Base-by-base conservation (phyloP, 371 early-diverging fungal species). In the Conidiobolus incongruus region DNA sequence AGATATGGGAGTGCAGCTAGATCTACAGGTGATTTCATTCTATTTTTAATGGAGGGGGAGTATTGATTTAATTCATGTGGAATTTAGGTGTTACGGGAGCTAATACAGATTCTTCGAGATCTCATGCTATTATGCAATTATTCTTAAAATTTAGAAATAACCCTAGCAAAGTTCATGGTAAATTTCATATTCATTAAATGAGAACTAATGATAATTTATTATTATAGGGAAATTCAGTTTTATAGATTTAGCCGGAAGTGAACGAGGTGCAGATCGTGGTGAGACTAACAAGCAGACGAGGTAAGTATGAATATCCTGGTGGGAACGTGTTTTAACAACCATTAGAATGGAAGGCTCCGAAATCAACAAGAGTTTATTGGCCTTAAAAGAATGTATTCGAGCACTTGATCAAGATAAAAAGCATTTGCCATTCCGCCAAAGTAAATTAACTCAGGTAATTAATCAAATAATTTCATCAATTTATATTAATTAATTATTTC, bases 171-270 rank as follows among this genome's bases (percentile, higher is more conserved):
- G 63, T 75, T 45, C 40, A 45, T 40, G 49, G 46, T 45, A 40
- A 19, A 34, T 38, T 12, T 12, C 17, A 16, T 44, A 19, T 2
- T 21, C 20, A n/a, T n/a, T n/a, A n/a, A n/a, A n/a, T n/a, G n/a
- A n/a, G n/a, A 39, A 13, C 33, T 40, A 20, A 11, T 24, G 11
- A 26, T 11, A 20, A 24, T 32, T 1, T 21, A 26, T 51, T 15
- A 33, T 42, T 12, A 55, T 58, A 47, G 88, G 91, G 34, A 95
- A 92, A 54, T 65, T 95, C 19, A 86, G 81, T 56, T 95, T 99
- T 56, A 93, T 99, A 43, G 99, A 99, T 66, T 61, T 99, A 46
- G 99, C 99, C 7, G 99, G 99, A 15, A 90, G 87, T 59, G 99
- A 99, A 60, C 75, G 99, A 41, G 99, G 99, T 15, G 87, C 89